Evolutionary conservation across 2,329 filamentous ascomycete species (phyloP), one percentile per base, ranked within the genome.

Genomic region (Daldinia eschscholtzii): DNA sequence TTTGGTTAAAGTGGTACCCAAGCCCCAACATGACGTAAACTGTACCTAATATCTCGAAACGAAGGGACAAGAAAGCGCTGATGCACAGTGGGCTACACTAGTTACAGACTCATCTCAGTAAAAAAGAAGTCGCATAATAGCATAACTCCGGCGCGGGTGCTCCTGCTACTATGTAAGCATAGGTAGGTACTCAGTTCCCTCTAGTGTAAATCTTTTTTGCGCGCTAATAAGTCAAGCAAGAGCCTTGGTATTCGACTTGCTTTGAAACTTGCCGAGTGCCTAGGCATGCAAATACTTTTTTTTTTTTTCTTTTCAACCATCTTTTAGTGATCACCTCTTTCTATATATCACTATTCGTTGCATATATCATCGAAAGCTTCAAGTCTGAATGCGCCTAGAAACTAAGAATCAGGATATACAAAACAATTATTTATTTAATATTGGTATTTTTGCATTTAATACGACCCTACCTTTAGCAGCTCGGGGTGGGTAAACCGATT

Each of bases 11-110:
- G 44, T 41, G 53, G 53, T 28, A 26, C 37, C 35, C n/a, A 42
- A 26, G 44, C 37, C 41, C 37, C 52, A 59, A 63, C 41, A 39
- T 66, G 66, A 69, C 62, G 66, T 69, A 68, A 61, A 63, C 61
- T 61, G 53, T 28, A 55, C 53, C 53, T 41, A 39, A 39, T 52
- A 53, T 53, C 20, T 41, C 26, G 44, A 63, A 61, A 58, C 30
- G 56, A 57, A 60, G 60, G 65, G 42, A 64, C 42, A 48, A 50
- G 56, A 46, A 39, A 10, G 55, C 41, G 56, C 35, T 55, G 46
- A 55, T 37, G 50, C 30, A 15, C 30, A 55, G 50, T 30, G 30
- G 35, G n/a, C 28, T 55, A 23, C 20, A 23, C 20, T 23, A 23
- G 20, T 33, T 37, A 18, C 50, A 50, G 46, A 23, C 26, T 50